Percentiles rank a stretch among this genome's conserved stretches.
These are phyloP conservation scores for Thelonectria blattea DNA, from an alignment of 2,329 filamentous ascomycete genomes.

Conservation along the genomic window DNA sequence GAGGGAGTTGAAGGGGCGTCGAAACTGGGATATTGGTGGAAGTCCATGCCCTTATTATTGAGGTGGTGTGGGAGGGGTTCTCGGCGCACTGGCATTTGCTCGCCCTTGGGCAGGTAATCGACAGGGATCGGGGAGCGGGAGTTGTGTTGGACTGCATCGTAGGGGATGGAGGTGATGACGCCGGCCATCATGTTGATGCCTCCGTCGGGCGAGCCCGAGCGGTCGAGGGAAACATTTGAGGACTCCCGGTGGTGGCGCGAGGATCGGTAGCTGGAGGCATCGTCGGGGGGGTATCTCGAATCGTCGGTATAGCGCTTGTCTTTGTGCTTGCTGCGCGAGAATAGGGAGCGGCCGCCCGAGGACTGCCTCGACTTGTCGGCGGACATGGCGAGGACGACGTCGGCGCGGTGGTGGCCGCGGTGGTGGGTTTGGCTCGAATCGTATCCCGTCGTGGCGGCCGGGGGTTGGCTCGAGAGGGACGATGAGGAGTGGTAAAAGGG, in stretches of 20 bases:
- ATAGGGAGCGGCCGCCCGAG: slow-evolving; percentile 78
- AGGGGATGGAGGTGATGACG: slow-evolving; percentile 86
- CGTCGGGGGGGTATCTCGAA: slow-evolving; percentile 63
- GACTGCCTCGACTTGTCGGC: slow-evolving; percentile 84
- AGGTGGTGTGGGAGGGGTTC: slow-evolving; percentile 84
- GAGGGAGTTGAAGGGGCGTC: slow-evolving; percentile 59
- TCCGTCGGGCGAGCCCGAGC: slow-evolving; percentile 66
- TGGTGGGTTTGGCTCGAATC: slow-evolving; percentile 27
- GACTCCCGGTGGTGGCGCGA: slow-evolving; percentile 79
- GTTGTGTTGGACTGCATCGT: slow-evolving; percentile 72
- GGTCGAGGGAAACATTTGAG: slow-evolving; percentile 74
- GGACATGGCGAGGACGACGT: slow-evolving; percentile 53
- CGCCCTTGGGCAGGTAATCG: slow-evolving; percentile 73
- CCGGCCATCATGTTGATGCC: slow-evolving; percentile 78
- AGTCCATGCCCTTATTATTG: slow-evolving; percentile 83
- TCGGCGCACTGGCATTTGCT: slow-evolving; percentile 67
- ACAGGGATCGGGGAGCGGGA: slow-evolving; percentile 73
- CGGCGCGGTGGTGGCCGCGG: slow-evolving; percentile 32
- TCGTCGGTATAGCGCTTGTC: slow-evolving; percentile 67
- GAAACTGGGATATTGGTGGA: slow-evolving; percentile 85
- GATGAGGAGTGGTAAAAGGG: slow-evolving; percentile 14
- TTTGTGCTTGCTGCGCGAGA: slow-evolving; percentile 86
- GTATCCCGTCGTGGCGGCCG: slow-evolving; percentile 26
- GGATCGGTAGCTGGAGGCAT: slow-evolving; percentile 67
- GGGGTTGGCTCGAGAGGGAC: slow-evolving; percentile 23